Evolutionary conservation across 169 alveolate species (phyloP).

Genomic region (Cryptosporidium sp.): DNA sequence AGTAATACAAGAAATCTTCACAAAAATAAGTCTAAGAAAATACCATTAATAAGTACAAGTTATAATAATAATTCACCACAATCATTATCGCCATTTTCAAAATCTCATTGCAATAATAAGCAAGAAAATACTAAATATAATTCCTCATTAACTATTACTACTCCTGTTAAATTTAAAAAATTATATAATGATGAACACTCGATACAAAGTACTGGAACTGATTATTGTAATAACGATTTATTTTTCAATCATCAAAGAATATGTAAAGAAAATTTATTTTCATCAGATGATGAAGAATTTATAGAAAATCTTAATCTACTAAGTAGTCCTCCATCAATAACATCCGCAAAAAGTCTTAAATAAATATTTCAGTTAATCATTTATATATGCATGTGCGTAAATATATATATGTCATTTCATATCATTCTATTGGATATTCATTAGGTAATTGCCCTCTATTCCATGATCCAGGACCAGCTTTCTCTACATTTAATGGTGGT

Average conservation of each 20-base stretch:
- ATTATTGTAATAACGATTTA: background rate
- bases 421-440: constrained; percentile 55
- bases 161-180: constrained; percentile 1
- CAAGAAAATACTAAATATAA: background rate
- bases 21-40: background rate
- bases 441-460: constrained; percentile 72
- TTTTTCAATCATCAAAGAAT: background rate
- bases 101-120: background rate
- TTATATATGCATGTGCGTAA: background rate
- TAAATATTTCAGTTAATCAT: background rate
- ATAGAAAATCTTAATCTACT: constrained; percentile 4
- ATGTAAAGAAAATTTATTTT: background rate
- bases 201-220: background rate
- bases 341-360: background rate
- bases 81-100: constrained; percentile 26
- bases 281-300: constrained; percentile 19
- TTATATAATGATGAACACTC: background rate
- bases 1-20: background rate
- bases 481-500: constrained; percentile 61
- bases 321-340: background rate
- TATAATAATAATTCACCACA: background rate
- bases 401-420: background rate
- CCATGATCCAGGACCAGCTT: constrained; percentile 75
- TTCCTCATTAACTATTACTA: constrained; percentile 6
- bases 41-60: background rate